Evolutionary conservation across 2,329 filamentous ascomycete species (phyloP).

Genomic region (Aspergillus tubingensis): DNA sequence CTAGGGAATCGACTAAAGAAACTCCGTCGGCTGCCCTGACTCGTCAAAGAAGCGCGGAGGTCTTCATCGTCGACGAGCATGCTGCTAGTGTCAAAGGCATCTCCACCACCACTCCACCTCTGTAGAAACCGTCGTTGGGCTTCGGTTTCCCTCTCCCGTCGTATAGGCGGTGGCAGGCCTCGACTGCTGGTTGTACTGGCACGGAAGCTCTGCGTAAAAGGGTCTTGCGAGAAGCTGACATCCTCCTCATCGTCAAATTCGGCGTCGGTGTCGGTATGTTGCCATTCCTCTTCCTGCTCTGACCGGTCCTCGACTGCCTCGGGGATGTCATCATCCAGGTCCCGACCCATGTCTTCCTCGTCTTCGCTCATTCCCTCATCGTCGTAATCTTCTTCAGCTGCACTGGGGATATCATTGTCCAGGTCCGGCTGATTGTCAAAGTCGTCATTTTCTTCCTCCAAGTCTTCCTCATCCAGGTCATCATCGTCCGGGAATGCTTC

Average conservation of each 20-base stretch:
- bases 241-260: slow-evolving; percentile 54
- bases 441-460: slow-evolving; percentile 44
- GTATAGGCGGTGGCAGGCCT: slow-evolving; percentile 31
- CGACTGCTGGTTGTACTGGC: slow-evolving; percentile 39
- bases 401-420: slow-evolving; percentile 65
- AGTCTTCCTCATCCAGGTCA: slow-evolving; percentile 41
- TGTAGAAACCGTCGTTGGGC: slow-evolving; percentile 43
- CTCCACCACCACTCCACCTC: slow-evolving; percentile 42
- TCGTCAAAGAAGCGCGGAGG: slow-evolving; percentile 36
- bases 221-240: slow-evolving; percentile 28
- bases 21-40: slow-evolving; percentile 34
- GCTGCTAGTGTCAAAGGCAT: slow-evolving; percentile 39
- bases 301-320: slow-evolving; percentile 52
- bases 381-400: slow-evolving; percentile 40
- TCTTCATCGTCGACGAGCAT: slow-evolving; percentile 39
- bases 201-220: slow-evolving; percentile 31
- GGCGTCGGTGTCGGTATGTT: slow-evolving; percentile 75
- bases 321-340: slow-evolving; percentile 71
- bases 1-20: slow-evolving; percentile 44
- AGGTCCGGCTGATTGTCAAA: slow-evolving; percentile 49
- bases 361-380: slow-evolving; percentile 52
- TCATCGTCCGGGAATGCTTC: slow-evolving; percentile 56
- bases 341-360: slow-evolving; percentile 61
- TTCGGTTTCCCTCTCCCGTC: slow-evolving; percentile 37
- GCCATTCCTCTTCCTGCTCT: slow-evolving; percentile 63